Base-by-base conservation (phyloP, 768 basidiomycete species). In the Paxillus involutus region DNA sequence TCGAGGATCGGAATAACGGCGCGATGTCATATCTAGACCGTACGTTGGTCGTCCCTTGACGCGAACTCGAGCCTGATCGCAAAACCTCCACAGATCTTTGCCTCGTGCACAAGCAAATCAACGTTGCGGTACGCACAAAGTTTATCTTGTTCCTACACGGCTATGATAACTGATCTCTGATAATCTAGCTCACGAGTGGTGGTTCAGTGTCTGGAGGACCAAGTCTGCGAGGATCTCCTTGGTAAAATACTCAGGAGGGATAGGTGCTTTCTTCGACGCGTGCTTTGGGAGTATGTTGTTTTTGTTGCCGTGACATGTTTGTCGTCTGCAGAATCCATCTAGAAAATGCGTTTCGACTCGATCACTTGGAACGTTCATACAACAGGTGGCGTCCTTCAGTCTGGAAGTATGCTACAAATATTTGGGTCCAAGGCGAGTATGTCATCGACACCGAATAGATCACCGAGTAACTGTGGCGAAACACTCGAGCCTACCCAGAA, bases 1-100 rank as follows among this genome's bases (percentile, higher is more conserved):
- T 97, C 24, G 97, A 99, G 75, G 97, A 99, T 71, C 83, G 88
- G 68, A 99, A 99, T 66, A 97, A 96, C 62, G 94, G 91, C n/a
- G 88, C 87, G 0, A 81, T 95, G 84, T 87, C 91, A 1, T 97
- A 96, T 72, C 71, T 86, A 6, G 93, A 97, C 67, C 94, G 94
- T 96, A 63, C 59, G 86, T 77, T 6, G 44, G 36, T 44, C 32
- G 29, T 24, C 13, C n/a, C 40, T 14, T 17, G 36, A 10, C 16
- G n/a, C 36, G 32, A 26, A 43, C 36, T 12, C 33, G 17, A 47
- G 10, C 44, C 47, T 50, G 46, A 51, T 55, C 44, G 19, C 17
- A 24, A 44, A 41, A 4, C 26, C 37, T 21, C 43, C 32, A 21
- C 50, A 71, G 70, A 64, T 50, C 66, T 71, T 30, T 71, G 70